Evolutionary conservation across 495 filamentous ascomycete species (phyloP).

Genomic region (Pseudoneurospora amorphoporcata): DNA sequence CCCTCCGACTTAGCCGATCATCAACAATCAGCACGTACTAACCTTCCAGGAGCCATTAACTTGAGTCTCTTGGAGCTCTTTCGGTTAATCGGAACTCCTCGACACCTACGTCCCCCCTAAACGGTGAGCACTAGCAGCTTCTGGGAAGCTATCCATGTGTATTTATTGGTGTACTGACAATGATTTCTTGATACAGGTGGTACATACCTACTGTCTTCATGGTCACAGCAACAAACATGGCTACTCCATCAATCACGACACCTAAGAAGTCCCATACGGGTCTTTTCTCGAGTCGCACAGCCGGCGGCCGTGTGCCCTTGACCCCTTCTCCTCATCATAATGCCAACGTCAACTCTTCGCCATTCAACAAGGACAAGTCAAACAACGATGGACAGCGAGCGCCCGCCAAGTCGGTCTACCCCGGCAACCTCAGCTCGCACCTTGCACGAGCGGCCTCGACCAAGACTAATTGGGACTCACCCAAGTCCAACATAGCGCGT

Average conservation of each 20-base stretch:
- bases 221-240: conserved; percentile 53
- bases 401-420: conserved; percentile 59
- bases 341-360: conserved; percentile 51
- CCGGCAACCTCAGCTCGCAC: conserved; percentile 56
- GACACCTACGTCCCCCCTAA: conserved; percentile 19
- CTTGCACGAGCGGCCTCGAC: conserved; percentile 58
- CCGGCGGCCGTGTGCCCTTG: conserved; percentile 86
- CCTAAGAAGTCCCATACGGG: conserved; percentile 89
- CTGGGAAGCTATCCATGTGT: not conserved
- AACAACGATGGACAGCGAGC: conserved; percentile 39
- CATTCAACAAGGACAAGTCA: conserved; percentile 67
- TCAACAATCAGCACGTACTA: conserved; percentile 40
- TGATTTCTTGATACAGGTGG: conserved; percentile 34
- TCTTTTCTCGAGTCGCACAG: conserved; percentile 84
- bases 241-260: conserved; percentile 77
- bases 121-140: conserved; percentile 29
- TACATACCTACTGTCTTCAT: conserved; percentile 19
- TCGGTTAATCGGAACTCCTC: conserved; percentile 33
- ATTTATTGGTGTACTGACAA: conserved; percentile 11
- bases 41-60: conserved; percentile 52
- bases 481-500: conserved; percentile 90
- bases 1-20: conserved; percentile 40
- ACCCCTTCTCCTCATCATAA: conserved; percentile 75
- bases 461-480: conserved; percentile 58
- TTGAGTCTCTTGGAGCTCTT: conserved; percentile 55